These are phyloP conservation scores for Coemansia pectinata DNA, from an alignment of 192 early-diverging fungal genomes.

Conservation along the genomic window DNA sequence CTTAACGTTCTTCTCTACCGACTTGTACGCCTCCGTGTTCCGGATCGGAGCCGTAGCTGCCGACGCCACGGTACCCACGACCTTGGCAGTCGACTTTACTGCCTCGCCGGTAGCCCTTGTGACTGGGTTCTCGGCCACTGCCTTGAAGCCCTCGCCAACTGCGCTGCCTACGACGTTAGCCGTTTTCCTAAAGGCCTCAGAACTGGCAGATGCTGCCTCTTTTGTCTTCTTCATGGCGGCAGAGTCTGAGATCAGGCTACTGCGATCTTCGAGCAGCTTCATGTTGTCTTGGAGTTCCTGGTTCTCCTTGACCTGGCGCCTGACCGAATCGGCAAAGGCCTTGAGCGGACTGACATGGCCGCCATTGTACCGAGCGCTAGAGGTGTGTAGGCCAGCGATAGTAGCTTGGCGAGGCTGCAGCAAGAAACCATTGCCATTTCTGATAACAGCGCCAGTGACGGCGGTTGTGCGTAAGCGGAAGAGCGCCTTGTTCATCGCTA, in stretches of 20 bases:
- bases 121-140: conserved; percentile 71
- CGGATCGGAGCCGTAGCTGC: conserved; percentile 67
- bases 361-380: conserved; percentile 30
- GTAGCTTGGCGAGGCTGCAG: conserved; percentile 5
- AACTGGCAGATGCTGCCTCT: conserved; percentile 57
- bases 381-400: conserved; percentile 33
- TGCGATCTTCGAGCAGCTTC: conserved; percentile 84
- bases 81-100: conserved; percentile 64
- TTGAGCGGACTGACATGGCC: conserved; percentile 62
- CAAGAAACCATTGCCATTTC: not conserved
- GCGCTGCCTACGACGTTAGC: conserved; percentile 69
- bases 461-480: conserved; percentile 18
- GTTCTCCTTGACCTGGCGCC: conserved; percentile 92
- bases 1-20: conserved; percentile 64
- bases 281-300: conserved; percentile 90
- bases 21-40: conserved; percentile 65
- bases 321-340: conserved; percentile 87
- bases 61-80: conserved; percentile 63
- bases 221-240: conserved; percentile 88
- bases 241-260: conserved; percentile 78
- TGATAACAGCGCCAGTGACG: not conserved
- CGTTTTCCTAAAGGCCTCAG: conserved; percentile 69
- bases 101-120: conserved; percentile 78
- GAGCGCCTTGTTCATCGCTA: conserved; percentile 29
- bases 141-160: conserved; percentile 65